Percentiles rank a stretch among this genome's conserved stretches.
Evolutionary conservation across 441 rosid species (phyloP).

Genomic region (Codiaeum variegatum): DNA sequence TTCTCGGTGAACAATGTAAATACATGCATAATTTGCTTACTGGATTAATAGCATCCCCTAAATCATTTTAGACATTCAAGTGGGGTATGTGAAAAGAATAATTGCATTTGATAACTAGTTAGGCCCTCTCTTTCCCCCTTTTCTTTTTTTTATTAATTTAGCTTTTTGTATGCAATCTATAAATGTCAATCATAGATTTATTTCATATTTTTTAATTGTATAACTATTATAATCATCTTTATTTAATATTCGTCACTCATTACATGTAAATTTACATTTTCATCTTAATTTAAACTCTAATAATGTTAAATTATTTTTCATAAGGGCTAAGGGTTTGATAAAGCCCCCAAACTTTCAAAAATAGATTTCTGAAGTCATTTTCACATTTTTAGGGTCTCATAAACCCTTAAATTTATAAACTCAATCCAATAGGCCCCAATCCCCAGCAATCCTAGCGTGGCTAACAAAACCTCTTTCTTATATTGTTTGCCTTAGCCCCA

Average conservation of each 20-base stretch:
- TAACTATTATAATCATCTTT: neutral
- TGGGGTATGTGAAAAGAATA: neutral
- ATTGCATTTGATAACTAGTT: neutral
- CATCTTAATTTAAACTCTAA: no score
- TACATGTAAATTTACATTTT: neutral
- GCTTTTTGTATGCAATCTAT: neutral
- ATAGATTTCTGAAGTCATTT: no score
- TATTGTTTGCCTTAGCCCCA: no score
- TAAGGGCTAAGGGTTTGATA: no score
- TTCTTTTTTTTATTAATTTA: neutral
- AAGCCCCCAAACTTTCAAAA: no score
- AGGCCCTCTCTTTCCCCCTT: neutral
- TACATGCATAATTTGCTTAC: neutral
- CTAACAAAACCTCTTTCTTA: no score
- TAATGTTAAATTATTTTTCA: no score
- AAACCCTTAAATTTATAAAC: no score
- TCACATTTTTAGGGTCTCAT: no score
- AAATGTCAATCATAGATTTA: neutral
- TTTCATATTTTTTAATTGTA: neutral
- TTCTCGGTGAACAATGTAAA: neutral
- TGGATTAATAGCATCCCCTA: neutral
- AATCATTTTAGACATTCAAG: neutral
- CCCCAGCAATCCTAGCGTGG: no score
- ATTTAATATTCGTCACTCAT: neutral
- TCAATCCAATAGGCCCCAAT: no score